Conservation (phyloP, 192 early-diverging fungal species). For the Entomortierella lignicola region DNA sequence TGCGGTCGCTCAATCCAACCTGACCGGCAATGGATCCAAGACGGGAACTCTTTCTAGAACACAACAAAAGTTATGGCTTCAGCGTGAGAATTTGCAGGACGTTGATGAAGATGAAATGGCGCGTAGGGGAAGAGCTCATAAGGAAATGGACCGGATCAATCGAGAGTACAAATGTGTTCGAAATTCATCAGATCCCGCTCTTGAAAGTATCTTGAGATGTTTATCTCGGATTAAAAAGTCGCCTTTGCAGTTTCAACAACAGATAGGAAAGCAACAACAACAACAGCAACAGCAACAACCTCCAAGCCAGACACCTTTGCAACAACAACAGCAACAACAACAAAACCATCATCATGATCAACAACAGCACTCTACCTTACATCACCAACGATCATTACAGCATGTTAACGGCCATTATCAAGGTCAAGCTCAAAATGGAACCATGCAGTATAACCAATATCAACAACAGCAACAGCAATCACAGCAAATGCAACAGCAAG, state of each 20-base stretch:
- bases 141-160: conserved; percentile 47
- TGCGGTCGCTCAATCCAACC: conserved; percentile 40
- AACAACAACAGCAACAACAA: conserved; percentile 1
- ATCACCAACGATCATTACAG: conserved; percentile 38
- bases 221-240: conserved; percentile 28
- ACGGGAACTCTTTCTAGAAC: conserved; percentile 40
- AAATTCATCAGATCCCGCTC: conserved; percentile 23
- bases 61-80: conserved; percentile 50
- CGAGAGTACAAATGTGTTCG: conserved; percentile 49
- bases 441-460: background rate
- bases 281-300: conserved; percentile 26
- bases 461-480: conserved; percentile 23
- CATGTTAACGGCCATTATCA: conserved; percentile 33
- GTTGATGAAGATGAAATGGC: conserved; percentile 52
- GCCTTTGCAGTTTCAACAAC: conserved; percentile 23
- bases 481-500: background rate
- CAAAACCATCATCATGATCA: background rate
- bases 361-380: background rate
- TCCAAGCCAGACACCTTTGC: background rate
- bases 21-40: conserved; percentile 34
- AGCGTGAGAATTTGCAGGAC: conserved; percentile 45
- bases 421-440: background rate
- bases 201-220: conserved; percentile 42
- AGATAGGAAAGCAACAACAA: conserved; percentile 1
- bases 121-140: conserved; percentile 36